phyloP scores from a whole-genome alignment of 495 filamentous ascomycete species.

The Xylaria castorea region DNA sequence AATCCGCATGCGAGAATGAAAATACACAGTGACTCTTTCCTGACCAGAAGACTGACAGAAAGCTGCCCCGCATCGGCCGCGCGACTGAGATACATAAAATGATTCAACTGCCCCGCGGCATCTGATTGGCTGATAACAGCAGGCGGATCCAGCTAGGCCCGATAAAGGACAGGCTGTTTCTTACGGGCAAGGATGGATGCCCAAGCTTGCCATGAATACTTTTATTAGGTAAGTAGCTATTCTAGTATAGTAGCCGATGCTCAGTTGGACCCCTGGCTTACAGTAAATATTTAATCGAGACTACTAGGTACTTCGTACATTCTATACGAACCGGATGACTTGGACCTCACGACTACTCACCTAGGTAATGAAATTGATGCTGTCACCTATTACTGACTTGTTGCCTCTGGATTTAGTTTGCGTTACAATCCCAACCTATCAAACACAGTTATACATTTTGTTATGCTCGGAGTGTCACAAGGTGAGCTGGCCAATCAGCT shows the following conservation, averaged over 20 bases:
- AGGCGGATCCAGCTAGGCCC: constrained; percentile 13
- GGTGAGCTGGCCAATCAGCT: constrained; percentile 9
- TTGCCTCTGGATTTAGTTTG: neutral
- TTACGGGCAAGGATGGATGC: constrained; percentile 8
- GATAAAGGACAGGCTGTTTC: neutral
- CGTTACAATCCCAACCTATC: neutral
- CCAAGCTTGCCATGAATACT: too few relatives aligned
- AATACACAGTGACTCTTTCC: constrained; percentile 4
- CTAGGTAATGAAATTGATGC: neutral
- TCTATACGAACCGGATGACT: neutral
- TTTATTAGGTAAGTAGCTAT: too few relatives aligned
- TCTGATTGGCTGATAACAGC: constrained; percentile 11
- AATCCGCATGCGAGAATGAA: neutral
- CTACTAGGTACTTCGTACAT: too few relatives aligned
- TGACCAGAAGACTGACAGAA: neutral
- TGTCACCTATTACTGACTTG: neutral
- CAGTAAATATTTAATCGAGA: too few relatives aligned
- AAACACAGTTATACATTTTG: neutral
- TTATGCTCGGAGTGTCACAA: neutral
- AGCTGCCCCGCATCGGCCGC: constrained; percentile 22
- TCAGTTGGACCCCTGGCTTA: too few relatives aligned
- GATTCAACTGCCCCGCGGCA: constrained; percentile 17
- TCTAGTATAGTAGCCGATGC: too few relatives aligned
- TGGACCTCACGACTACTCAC: neutral
- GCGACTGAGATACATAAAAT: constrained; percentile 23